Percentiles rank a stretch among this genome's conserved stretches.
Evolutionary conservation across 805 yeast species (phyloP).

Genomic region (Candida odintsovae): DNA sequence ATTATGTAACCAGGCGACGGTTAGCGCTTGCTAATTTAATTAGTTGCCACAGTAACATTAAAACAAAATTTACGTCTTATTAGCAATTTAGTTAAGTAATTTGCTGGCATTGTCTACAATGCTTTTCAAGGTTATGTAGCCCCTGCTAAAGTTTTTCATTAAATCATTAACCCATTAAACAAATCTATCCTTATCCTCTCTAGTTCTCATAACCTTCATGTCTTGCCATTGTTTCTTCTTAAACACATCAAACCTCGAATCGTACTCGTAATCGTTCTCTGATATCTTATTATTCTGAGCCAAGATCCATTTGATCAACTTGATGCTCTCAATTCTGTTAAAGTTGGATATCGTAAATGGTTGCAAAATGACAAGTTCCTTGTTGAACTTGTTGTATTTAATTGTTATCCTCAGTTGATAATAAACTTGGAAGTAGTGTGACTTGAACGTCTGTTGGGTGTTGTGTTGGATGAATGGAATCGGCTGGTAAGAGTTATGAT

Average conservation of each 20-base stretch:
- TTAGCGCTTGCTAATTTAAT: no score
- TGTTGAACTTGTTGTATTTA: slow-evolving; percentile 42
- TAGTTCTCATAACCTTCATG: slow-evolving; percentile 14
- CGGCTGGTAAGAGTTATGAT: slow-evolving; percentile 13
- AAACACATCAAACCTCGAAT: slow-evolving; percentile 25
- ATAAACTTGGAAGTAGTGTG: slow-evolving; percentile 44
- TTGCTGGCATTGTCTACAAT: no score
- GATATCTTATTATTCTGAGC: slow-evolving; percentile 42
- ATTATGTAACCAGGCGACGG: background rate
- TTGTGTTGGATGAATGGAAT: slow-evolving; percentile 35
- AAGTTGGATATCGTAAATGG: slow-evolving; percentile 54
- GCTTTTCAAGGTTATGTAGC: no score
- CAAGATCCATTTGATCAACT: slow-evolving; percentile 46
- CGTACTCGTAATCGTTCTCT: slow-evolving; percentile 30
- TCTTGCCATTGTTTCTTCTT: slow-evolving; percentile 27
- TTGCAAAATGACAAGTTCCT: slow-evolving; percentile 42
- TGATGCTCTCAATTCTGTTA: slow-evolving; percentile 40
- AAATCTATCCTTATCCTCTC: slow-evolving; percentile 20
- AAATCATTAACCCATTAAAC: slow-evolving; percentile 1
- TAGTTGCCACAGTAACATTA: background rate
- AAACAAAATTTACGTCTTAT: no score
- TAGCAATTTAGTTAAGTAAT: no score
- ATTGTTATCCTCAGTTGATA: slow-evolving; percentile 39
- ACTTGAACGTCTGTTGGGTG: slow-evolving; percentile 41
- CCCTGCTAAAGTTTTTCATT: background rate